Evolutionary conservation across 1,139 yeast species (phyloP), one percentile per base, ranked within the genome.

Genomic region (Magnusiomyces ingens): DNA sequence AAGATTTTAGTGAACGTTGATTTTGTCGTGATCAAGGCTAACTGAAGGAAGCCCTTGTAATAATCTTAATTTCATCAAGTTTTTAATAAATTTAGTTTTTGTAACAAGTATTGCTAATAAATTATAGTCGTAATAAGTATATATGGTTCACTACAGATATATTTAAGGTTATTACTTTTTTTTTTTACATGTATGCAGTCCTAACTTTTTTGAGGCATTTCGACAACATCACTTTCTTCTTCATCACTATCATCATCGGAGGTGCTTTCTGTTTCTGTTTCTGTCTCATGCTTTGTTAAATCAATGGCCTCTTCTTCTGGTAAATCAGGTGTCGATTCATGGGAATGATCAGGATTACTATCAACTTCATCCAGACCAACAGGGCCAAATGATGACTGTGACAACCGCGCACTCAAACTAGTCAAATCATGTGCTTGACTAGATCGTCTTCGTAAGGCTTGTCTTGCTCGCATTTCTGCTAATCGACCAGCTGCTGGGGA

Each of bases 391-490:
- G 41, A n/a, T 5, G 41, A n/a, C 17, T 15, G 15, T 37, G 18
- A 37, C 15, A 37, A 37, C 18, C 41, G 41, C 10, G 15, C 41
- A 37, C 17, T 15, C 10, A 15, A 37, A 37, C 15, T 19, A 43
- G 45, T 18, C 3, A 43, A 22, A 11, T 13, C 21, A 8, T 46
- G 49, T 3, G 18, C 12, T n/a, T 46, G 41, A 15, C 43, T 22
- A 2, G 43, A 26, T 15, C 43, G 42, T 6, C 56, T 47, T 2
- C 57, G 45, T 29, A 51, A 51, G 2, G 54, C 53, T 36, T 54
- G 54, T 2, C 57, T 44, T 2, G 57, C 57, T 18, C 57, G 35
- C 55, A 52, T 55, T 38, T 55, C 55, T 1, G 57, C 57, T 3
- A 54, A 49, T 17, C 55, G 50, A 5, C 55, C 55, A 32, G 46